Percentiles rank a stretch among this genome's conserved stretches.
Conservation (phyloP, 495 filamentous ascomycete genomes). For the Achaetomiella virescens region DNA sequence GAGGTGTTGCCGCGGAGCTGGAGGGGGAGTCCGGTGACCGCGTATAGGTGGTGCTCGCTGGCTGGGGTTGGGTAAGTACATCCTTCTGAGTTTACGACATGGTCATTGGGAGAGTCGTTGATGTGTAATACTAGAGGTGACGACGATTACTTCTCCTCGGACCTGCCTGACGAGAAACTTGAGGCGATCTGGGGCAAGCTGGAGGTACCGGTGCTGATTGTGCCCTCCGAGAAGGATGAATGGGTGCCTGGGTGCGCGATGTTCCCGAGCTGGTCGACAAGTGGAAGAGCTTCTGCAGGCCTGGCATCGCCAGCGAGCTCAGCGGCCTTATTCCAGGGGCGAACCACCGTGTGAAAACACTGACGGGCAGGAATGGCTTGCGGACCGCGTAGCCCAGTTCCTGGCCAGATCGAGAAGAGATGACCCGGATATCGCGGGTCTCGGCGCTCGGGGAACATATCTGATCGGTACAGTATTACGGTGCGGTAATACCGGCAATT, state of each 20-base stretch:
- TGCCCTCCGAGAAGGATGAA: constrained; percentile 71
- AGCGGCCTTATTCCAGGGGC: constrained; percentile 41
- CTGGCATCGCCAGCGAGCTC: constrained; percentile 34
- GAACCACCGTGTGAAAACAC: constrained; percentile 33
- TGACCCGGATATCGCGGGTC: not conserved
- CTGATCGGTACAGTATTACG: not conserved
- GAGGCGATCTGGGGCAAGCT: constrained; percentile 55
- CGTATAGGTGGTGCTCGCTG: constrained; percentile 62
- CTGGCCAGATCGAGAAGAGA: constrained; percentile 21
- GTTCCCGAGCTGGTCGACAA: constrained; percentile 54
- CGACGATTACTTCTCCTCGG: constrained; percentile 87
- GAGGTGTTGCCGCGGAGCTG: constrained; percentile 45
- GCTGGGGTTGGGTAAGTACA: constrained; percentile 46
- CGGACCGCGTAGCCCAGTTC: constrained; percentile 33
- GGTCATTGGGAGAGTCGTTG: not conserved
- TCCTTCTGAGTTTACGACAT: constrained; percentile 1
- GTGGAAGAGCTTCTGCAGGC: constrained; percentile 47
- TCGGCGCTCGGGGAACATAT: constrained; percentile 2
- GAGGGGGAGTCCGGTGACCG: constrained; percentile 52
- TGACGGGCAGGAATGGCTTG: constrained; percentile 33
- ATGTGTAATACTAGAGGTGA: constrained; percentile 45
- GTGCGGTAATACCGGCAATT: not conserved
- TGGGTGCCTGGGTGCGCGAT: constrained; percentile 57
- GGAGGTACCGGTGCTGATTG: constrained; percentile 51
- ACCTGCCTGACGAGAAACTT: constrained; percentile 57